Evolutionary conservation across 1,139 yeast species (phyloP), one percentile per base, ranked within the genome.

Genomic region (Casaregolazyma suthepensis): DNA sequence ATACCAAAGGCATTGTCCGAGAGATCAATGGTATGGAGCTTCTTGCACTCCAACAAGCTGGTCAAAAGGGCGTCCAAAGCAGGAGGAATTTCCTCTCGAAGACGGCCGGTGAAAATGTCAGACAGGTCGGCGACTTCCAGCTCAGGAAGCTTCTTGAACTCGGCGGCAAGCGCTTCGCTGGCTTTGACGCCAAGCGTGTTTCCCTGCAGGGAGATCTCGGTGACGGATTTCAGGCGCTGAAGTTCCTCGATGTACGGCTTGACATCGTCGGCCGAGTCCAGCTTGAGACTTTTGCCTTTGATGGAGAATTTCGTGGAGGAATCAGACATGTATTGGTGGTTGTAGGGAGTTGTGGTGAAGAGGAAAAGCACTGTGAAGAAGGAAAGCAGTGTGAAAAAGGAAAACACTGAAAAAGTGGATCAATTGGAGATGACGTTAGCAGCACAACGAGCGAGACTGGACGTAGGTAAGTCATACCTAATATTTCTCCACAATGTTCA

Each of bases 1-100:
- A 93, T 84, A 9, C 99, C 99, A 69, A 93, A 87, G 0, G 99
- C 99, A 69, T 93, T 93, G 70, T 93, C 99, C 65, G 96, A 85
- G 60, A 94, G 77, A 70, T 93, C 87, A 57, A 93, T 75, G 46
- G 90, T 82, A 59, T 79, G 79, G 62, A 91, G 78, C 43, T 85
- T 77, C 53, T 84, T 80, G 62, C 88, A 84, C 60, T 80, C 71
- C 62, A 87, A 75, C 52, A 93, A 76, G 1, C 88, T 85, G 20
- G 91, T 87, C 59, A 91, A 79, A 57, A 93, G 75, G 61, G 77
- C 76, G 55, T 80, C 80, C 67, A 93, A 78, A 6, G 96, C 84
- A 61, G 82, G 80, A 26, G 98, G 99, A 61, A 94, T 94, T 71
- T 93, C 99, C 55, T 93, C 93, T 63, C 90, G 89, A 61, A 93